phyloP scores from a whole-genome alignment of 116 monocot genomes.

The Dioscorea cayenensis region DNA sequence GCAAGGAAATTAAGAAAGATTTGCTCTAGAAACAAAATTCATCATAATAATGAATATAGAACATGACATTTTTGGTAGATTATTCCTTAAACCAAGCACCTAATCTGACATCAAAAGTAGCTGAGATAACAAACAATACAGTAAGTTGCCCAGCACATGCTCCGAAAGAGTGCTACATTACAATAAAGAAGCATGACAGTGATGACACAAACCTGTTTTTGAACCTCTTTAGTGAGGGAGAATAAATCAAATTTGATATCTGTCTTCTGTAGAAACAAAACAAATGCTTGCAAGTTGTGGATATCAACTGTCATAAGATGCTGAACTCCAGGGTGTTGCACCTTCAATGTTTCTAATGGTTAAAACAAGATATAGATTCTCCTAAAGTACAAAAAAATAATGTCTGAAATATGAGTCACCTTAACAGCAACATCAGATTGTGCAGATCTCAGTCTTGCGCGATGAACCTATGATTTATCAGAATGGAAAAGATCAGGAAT shows the following conservation, averaged over 20 bases:
- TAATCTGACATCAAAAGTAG: background rate
- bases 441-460: constrained; percentile 64
- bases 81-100: too few relatives aligned
- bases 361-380: constrained; percentile 8
- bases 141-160: background rate
- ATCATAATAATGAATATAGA: too few relatives aligned
- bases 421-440: constrained; percentile 89
- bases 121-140: background rate
- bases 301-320: constrained; percentile 92
- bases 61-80: too few relatives aligned
- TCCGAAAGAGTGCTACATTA: background rate
- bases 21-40: too few relatives aligned
- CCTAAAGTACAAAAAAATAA: constrained; percentile 3
- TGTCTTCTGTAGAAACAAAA: constrained; percentile 84
- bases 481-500: background rate
- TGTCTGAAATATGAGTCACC: constrained; percentile 27
- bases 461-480: constrained; percentile 60
- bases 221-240: constrained; percentile 86
- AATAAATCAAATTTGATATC: constrained; percentile 93
- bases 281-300: constrained; percentile 83
- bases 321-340: constrained; percentile 94
- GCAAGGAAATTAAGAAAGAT: too few relatives aligned
- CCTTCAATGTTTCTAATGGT: constrained; percentile 35
- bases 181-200: constrained; percentile 9
- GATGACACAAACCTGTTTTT: constrained; percentile 69